A percentile compares a stretch with the other conserved stretches of the same genome.
Evolutionary conservation across 208 protist genomes (phyloP).

Genomic region (Crithidia sp.): DNA sequence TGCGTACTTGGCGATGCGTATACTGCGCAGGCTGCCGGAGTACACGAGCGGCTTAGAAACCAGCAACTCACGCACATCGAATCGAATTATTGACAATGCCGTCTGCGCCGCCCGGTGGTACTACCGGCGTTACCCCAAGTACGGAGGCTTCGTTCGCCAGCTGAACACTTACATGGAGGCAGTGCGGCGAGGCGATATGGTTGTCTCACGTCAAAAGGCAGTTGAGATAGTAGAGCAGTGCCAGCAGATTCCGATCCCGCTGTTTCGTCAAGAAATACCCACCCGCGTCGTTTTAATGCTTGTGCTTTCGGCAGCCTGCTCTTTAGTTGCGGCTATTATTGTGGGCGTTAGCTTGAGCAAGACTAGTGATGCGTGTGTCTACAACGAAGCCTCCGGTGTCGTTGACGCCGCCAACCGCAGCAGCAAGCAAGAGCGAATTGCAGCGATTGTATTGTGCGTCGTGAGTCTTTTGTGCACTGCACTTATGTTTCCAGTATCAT

Average conservation of each 20-base stretch:
- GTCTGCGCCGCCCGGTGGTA: conserved; percentile 34
- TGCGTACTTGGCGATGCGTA: conserved; percentile 26
- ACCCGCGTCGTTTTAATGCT: conserved; percentile 22
- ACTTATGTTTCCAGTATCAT: conserved; percentile 31
- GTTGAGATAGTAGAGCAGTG: conserved; percentile 19
- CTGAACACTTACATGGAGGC: conserved; percentile 37
- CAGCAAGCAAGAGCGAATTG: conserved; percentile 20
- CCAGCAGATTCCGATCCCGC: conserved; percentile 22
- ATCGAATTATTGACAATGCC: conserved; percentile 21
- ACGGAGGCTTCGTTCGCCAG: conserved; percentile 26
- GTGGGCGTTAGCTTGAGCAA: conserved; percentile 7
- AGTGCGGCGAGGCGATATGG: background rate
- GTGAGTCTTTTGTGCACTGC: conserved; percentile 18
- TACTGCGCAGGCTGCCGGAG: conserved; percentile 30
- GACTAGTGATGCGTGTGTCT: background rate
- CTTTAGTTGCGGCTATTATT: conserved; percentile 23
- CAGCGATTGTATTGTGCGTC: conserved; percentile 26
- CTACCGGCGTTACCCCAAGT: conserved; percentile 25
- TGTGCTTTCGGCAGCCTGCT: conserved; percentile 14
- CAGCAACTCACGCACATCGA: background rate
- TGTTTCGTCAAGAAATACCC: conserved; percentile 16
- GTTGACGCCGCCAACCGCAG: no score
- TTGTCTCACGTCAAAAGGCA: conserved; percentile 16
- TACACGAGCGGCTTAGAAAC: conserved; percentile 12
- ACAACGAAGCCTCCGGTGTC: background rate